Percentiles rank a stretch among this genome's conserved stretches.
Conservation (phyloP, 192 early-diverging fungal species). For the Diversispora epigaea region DNA sequence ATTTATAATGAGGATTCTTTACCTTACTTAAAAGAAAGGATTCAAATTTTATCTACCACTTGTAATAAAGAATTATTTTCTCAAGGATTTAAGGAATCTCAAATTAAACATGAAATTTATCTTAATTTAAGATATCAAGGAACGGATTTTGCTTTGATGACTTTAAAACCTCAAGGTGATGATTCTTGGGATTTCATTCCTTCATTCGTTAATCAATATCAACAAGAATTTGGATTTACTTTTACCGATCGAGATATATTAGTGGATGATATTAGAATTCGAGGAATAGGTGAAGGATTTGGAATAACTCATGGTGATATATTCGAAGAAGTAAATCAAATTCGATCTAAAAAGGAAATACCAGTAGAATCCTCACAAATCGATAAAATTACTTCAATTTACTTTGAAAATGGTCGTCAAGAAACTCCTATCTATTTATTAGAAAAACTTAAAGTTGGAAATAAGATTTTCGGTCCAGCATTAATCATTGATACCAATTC, state of each 20-base stretch:
- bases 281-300: conserved; percentile 69
- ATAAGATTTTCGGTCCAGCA: conserved; percentile 76
- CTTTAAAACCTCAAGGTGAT: conserved; percentile 53
- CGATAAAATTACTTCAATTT: conserved; percentile 58
- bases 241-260: conserved; percentile 77
- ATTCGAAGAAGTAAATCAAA: conserved; percentile 41
- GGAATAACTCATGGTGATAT: conserved; percentile 39
- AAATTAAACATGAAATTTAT: conserved; percentile 66
- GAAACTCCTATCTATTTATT: conserved; percentile 75
- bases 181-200: conserved; percentile 63
- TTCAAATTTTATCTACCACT: conserved; percentile 44
- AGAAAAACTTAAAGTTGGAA: conserved; percentile 60
- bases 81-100: conserved; percentile 66
- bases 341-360: conserved; percentile 24
- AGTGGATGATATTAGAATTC: conserved; percentile 91
- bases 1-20: conserved; percentile 45
- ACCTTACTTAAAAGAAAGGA: conserved; percentile 49
- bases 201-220: conserved; percentile 74
- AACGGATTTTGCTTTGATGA: conserved; percentile 92
- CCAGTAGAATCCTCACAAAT: conserved; percentile 35
- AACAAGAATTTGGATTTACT: conserved; percentile 95
- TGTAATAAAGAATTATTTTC: conserved; percentile 54
- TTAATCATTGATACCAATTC: conserved; percentile 89
- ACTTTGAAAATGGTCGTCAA: conserved; percentile 73
- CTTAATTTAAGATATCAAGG: conserved; percentile 91